Evolutionary conservation across 305 asterid genomes (phyloP).

Genomic region (Rubia peregrina): DNA sequence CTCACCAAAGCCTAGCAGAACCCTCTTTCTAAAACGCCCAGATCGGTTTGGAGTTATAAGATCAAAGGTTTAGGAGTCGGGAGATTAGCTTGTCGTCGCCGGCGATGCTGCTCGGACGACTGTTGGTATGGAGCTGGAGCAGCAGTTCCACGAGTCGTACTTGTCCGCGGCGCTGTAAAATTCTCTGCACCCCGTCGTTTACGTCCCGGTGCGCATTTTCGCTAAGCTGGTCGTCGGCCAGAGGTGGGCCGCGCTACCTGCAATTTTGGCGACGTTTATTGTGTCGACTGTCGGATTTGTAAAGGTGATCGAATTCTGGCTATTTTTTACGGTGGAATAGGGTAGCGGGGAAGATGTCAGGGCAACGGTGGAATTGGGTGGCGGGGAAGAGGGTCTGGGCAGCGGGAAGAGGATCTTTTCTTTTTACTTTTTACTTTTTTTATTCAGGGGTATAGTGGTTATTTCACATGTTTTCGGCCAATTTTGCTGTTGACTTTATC

Average conservation of each 20-base stretch:
- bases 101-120: neutral
- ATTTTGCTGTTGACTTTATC: too few relatives aligned
- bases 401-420: too few relatives aligned
- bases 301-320: constrained; percentile 14
- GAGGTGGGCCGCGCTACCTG: constrained; percentile 9
- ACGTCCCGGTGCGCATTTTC: neutral
- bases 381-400: too few relatives aligned
- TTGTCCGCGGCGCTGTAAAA: constrained; percentile 11
- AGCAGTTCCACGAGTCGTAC: constrained; percentile 15
- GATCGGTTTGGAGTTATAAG: constrained; percentile 3
- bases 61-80: constrained; percentile 13
- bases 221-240: neutral
- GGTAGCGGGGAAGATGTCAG: too few relatives aligned
- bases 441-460: too few relatives aligned
- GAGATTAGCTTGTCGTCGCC: neutral
- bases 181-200: constrained; percentile 7
- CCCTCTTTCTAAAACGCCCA: neutral
- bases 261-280: neutral
- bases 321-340: constrained; percentile 3
- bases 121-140: constrained; percentile 14
- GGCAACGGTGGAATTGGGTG: too few relatives aligned
- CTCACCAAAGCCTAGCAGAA: constrained; percentile 9
- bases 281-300: constrained; percentile 5
- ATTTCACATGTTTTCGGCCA: too few relatives aligned
- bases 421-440: too few relatives aligned